Evolutionary conservation across 192 early-diverging fungal genomes (phyloP), one percentile per base, ranked within the genome.

Genomic region (Backusella australiensis): DNA sequence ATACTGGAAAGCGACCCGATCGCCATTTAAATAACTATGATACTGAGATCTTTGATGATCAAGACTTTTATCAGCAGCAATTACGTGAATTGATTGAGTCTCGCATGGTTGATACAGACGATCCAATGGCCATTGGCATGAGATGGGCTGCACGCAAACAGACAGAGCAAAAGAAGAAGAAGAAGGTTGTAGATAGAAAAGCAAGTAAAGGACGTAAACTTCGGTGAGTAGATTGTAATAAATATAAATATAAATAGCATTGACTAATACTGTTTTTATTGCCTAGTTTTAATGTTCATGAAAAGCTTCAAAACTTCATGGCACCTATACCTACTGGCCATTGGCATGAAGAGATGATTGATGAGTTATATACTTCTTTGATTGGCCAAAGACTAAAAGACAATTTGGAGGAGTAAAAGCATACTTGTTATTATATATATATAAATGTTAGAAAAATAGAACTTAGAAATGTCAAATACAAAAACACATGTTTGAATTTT

Each of bases 251-350:
- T 32, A 9, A 21, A 7, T 15, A 6, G 8, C 66, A 67, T 17
- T 29, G 7, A 17, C 5, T 35, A n/a, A 17, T 7, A 6, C 6
- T 59, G 3, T 15, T 44, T 44, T 14, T 17, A 17, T 44, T 14
- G 12, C n/a, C 7, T 82, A 89, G 88, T 77, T 99, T 95, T 83
- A 92, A 97, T 74, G 92, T 96, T n/a, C 94, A 97, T 75, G 97
- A 99, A 74, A 99, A 98, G 76, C 82, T 99, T 17, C 93, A 94
- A 80, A 97, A 96, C 83, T 99, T 96, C 83, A 99, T 99, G 96
- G 92, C 94, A 4, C 94, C 97, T 17, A 88, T 95, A 67, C 94
- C 96, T 32, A 76, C 86, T n/a, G 94, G 93, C 17, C 86, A 88
- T 6, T 99, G 97, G 97, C 96, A 98, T 78, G 96, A 96, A 41